Conservation (phyloP, 2,329 filamentous ascomycete species). For the Aureobasidium subglaciale region DNA sequence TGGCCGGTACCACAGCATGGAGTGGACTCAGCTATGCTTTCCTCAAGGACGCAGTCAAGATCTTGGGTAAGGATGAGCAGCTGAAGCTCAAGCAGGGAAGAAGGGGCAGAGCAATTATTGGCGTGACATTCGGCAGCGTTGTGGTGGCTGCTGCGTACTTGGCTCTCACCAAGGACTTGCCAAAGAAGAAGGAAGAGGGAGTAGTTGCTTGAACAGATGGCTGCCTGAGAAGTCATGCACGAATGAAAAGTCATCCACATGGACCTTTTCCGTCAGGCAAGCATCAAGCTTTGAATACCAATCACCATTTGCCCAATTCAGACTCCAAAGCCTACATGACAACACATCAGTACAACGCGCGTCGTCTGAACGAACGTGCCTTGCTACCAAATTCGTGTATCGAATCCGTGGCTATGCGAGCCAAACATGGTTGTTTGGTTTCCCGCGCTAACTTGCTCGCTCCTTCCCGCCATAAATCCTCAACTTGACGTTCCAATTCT, state of each 20-base stretch:
- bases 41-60: conserved; percentile 85
- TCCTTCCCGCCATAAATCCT: too few species aligned
- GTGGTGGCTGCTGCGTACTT: conserved; percentile 33
- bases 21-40: conserved; percentile 89
- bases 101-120: conserved; percentile 42
- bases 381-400: too few species aligned
- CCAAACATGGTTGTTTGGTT: too few species aligned
- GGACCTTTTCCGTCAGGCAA: too few species aligned
- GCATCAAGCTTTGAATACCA: neutral
- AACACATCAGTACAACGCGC: too few species aligned
- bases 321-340: too few species aligned
- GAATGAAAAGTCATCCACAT: neutral
- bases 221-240: neutral
- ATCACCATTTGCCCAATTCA: too few species aligned
- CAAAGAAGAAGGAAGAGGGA: conserved; percentile 5
- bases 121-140: conserved; percentile 39
- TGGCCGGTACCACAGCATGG: conserved; percentile 86
- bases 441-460: too few species aligned
- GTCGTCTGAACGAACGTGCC: too few species aligned
- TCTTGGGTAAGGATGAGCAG: conserved; percentile 50
- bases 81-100: conserved; percentile 43
- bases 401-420: too few species aligned
- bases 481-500: too few species aligned
- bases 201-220: neutral
- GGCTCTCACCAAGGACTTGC: conserved; percentile 15